Evolutionary conservation across 306 rosid genomes (phyloP).

Genomic region (Pyrus pyrifolia): DNA sequence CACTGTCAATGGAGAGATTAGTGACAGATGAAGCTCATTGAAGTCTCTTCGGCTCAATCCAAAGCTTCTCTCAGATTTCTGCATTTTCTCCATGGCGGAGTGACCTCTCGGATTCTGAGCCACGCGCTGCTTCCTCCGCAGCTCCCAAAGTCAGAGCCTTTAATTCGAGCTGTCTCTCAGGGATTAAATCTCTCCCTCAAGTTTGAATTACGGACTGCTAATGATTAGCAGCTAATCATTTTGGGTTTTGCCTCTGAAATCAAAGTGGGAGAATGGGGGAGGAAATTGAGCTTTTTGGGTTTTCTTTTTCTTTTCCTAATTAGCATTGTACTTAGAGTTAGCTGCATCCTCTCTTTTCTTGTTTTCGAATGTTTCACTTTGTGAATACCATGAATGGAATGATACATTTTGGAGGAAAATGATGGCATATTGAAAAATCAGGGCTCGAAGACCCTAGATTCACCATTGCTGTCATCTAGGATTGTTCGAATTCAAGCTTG

Average conservation of each 20-base stretch:
- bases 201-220: no score
- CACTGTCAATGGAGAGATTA: neutral
- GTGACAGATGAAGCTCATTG: neutral
- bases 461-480: no score
- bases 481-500: no score
- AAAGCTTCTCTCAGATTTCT: conserved; percentile 5
- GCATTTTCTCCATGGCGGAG: conserved; percentile 15
- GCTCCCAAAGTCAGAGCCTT: conserved; percentile 2
- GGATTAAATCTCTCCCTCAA: conserved; percentile 15
- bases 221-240: neutral
- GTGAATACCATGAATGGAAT: neutral
- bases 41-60: neutral
- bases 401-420: neutral
- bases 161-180: conserved; percentile 20
- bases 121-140: neutral
- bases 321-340: neutral
- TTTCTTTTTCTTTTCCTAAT: no score
- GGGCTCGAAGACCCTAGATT: no score
- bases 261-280: neutral
- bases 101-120: neutral
- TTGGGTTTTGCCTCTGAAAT: neutral
- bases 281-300: no score
- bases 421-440: neutral
- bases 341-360: neutral
- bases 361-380: neutral